A percentile compares a stretch with the other conserved stretches of the same genome.
Evolutionary conservation across 768 basidiomycete species (phyloP).

Genomic region (Tricholoma terreum): DNA sequence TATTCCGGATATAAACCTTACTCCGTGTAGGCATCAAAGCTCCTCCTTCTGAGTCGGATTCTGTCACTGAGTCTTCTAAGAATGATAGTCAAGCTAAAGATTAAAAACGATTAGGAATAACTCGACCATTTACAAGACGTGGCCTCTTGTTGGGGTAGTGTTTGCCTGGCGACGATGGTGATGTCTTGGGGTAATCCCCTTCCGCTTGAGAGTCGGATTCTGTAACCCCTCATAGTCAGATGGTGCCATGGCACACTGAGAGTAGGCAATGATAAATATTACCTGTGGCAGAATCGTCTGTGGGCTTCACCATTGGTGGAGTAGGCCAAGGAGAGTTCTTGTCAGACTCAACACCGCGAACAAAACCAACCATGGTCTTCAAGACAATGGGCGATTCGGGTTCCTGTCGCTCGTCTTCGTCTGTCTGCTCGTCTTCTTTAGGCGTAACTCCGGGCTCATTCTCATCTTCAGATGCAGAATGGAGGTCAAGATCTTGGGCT

Average conservation of each 20-base stretch:
- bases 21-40: neutral
- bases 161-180: conserved; percentile 1
- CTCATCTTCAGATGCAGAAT: conserved; percentile 51
- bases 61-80: conserved; percentile 10
- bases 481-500: conserved; percentile 40
- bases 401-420: conserved; percentile 25
- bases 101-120: neutral
- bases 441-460: conserved; percentile 19
- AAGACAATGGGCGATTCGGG: conserved; percentile 19
- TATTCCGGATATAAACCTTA: neutral
- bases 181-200: conserved; percentile 1
- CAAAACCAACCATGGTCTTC: conserved; percentile 16
- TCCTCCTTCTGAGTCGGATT: conserved; percentile 1
- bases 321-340: conserved; percentile 4
- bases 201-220: conserved; percentile 41
- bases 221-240: conserved; percentile 17
- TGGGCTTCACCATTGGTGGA: conserved; percentile 2
- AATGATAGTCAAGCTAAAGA: neutral
- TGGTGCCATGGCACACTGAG: neutral
- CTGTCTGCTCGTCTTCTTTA: conserved; percentile 19
- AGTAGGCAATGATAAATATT: neutral
- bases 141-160: neutral
- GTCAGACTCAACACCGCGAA: conserved; percentile 8
- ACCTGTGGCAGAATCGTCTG: conserved; percentile 42
- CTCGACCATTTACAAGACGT: neutral